Base-by-base conservation (phyloP, 2,329 filamentous ascomycete species). In the Fusarium sp. region DNA sequence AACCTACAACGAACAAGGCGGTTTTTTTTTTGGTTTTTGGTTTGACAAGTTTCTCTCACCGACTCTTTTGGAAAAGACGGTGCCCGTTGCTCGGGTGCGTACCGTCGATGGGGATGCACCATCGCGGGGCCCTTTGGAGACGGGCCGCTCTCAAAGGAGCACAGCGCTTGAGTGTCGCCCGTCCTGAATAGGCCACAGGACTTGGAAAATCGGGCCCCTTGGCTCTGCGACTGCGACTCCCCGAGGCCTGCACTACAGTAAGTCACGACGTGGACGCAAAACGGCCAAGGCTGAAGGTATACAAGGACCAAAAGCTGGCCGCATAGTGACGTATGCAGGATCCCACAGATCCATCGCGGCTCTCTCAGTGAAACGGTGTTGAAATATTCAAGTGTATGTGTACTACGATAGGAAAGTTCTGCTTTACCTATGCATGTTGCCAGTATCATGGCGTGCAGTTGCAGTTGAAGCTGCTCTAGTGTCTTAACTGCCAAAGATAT, bases 321-420 rank as follows among this genome's bases (percentile, higher is more conserved):
- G 66, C 64, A 69, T 58, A 63, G 67, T 73, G 72, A 70, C 70
- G 71, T 71, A 72, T 72, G 72, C 60, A 67, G 62, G 57, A 49
- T 71, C 55, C 60, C 60, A 50, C 52, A 50, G 55, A 42, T 61
- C 54, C 58, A 64, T 66, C 43, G 50, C 52, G 56, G 56, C 28
- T 62, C 42, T 62, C 42, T 57, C 31, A 35, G 28, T 49, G 43
- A 58, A 59, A 52, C 46, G 52, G 41, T 64, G 39, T 49, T 28
- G 33, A 18, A 15, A 41, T 18, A 38, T 31, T 41, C 23, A 37
- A 50, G n/a, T 41, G 33, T 42, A 39, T 29, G 57, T 44, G 38
- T 50, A 24, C 52, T 59, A 65, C 44, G 21, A 33, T 44, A 24
- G 29, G 33, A 59, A 50, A 44, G 33, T 38, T 59, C 23, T 60